Percentiles rank a stretch among this genome's conserved stretches.
These are phyloP conservation scores for Ephemerocybe angulata DNA, from an alignment of 768 basidiomycete species.

Conservation along the genomic window DNA sequence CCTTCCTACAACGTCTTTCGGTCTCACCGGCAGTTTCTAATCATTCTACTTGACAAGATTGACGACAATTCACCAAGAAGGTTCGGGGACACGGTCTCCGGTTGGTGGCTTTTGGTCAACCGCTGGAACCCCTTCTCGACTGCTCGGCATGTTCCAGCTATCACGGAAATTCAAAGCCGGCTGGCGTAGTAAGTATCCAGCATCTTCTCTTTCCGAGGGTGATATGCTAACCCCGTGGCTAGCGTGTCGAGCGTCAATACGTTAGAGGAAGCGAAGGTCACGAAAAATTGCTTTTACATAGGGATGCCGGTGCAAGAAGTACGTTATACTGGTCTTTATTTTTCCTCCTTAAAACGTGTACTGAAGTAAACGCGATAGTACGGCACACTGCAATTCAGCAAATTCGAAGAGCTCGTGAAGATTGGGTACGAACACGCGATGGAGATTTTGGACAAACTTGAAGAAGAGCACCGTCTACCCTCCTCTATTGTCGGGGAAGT, in stretches of 20 bases:
- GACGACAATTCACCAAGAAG: conserved; percentile 95
- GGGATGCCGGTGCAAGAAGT: conserved; percentile 94
- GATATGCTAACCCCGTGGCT: conserved; percentile 3
- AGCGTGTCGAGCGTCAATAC: conserved; percentile 96
- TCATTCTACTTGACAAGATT: conserved; percentile 41
- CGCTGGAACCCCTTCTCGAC: conserved; percentile 89
- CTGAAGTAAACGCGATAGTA: conserved; percentile 46
- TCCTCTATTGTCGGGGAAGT: conserved; percentile 61
- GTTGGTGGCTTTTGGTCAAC: conserved; percentile 94
- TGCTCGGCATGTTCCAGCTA: conserved; percentile 73
- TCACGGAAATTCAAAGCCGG: conserved; percentile 91
- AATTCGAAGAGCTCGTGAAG: conserved; percentile 83
- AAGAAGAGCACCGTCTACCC: conserved; percentile 81
- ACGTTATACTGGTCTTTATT: conserved; percentile 19
- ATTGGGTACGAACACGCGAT: conserved; percentile 76
- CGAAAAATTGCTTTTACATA: conserved; percentile 87
- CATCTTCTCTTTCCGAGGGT: conserved; percentile 1
- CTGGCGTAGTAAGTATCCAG: conserved; percentile 81
- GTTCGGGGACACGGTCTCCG: conserved; percentile 93
- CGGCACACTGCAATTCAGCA: conserved; percentile 85
- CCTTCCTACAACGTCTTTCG: background rate
- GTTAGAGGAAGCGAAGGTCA: conserved; percentile 90
- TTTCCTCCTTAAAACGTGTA: background rate
- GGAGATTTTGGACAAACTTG: conserved; percentile 70
- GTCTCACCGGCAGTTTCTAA: background rate